Evolutionary conservation across 1,284 basidiomycete genomes (phyloP).

Genomic region (Anthracocystis setariae): DNA sequence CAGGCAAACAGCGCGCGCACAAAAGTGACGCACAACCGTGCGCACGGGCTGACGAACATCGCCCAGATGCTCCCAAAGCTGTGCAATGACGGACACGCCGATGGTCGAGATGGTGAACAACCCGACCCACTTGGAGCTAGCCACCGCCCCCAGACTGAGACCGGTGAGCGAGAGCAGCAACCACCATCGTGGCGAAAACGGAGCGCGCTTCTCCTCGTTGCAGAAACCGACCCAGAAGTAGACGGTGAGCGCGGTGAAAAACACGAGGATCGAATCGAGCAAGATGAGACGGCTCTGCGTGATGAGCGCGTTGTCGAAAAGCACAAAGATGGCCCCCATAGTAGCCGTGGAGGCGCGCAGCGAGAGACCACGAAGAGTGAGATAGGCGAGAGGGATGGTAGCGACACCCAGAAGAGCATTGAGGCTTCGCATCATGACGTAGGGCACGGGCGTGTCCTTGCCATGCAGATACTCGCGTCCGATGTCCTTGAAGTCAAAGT

Average conservation of each 20-base stretch:
- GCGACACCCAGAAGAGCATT: constrained; percentile 89
- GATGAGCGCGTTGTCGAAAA: constrained; percentile 94
- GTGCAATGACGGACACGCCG: constrained; percentile 83
- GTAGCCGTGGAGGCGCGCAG: constrained; percentile 84
- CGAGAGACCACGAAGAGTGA: constrained; percentile 90
- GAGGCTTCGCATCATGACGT: constrained; percentile 93
- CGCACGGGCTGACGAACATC: constrained; percentile 82
- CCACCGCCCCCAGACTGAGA: constrained; percentile 86
- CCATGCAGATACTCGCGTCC: constrained; percentile 70
- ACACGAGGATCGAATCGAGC: constrained; percentile 94
- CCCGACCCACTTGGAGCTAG: constrained; percentile 97
- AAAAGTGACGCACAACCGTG: constrained; percentile 83
- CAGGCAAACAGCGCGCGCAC: constrained; percentile 86
- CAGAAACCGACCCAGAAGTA: constrained; percentile 90
- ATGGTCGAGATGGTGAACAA: constrained; percentile 98
- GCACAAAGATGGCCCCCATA: constrained; percentile 87
- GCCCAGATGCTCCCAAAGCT: constrained; percentile 90
- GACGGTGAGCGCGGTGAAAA: constrained; percentile 91
- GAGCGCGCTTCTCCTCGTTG: constrained; percentile 79
- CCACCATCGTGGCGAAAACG: constrained; percentile 92
- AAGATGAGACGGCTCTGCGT: constrained; percentile 97
- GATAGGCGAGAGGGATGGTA: constrained; percentile 88
- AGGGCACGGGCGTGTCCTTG: constrained; percentile 76
- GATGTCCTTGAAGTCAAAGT: constrained; percentile 97
- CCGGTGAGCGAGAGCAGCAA: constrained; percentile 88